Conservation (phyloP, 106 monocot genomes). For the Acorus gramineus region DNA sequence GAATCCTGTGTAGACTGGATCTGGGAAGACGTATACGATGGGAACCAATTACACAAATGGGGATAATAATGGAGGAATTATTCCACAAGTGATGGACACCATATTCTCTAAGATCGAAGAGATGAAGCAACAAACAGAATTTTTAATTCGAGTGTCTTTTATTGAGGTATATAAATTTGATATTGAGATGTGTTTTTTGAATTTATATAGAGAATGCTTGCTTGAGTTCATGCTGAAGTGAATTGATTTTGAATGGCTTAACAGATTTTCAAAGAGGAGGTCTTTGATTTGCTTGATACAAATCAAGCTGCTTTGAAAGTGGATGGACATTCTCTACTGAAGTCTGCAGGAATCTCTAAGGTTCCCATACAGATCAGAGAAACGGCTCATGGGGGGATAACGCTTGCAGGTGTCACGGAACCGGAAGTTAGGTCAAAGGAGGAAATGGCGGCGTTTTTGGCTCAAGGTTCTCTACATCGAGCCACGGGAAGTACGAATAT, state of each 20-base stretch:
- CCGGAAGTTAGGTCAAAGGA: constrained; percentile 78
- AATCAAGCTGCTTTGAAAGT: constrained; percentile 26
- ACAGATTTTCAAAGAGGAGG: constrained; percentile 99
- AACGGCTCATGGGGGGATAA: constrained; percentile 85
- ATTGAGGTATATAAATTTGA: constrained; percentile 46
- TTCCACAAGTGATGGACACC: constrained; percentile 73
- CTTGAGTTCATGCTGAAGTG: no score
- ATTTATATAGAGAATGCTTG: no score
- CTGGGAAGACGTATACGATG: constrained; percentile 99
- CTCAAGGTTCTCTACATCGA: constrained; percentile 74
- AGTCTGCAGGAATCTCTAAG: constrained; percentile 34
- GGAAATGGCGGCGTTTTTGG: constrained; percentile 80
- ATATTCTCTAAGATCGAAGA: constrained; percentile 58
- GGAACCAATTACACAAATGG: constrained; percentile 81
- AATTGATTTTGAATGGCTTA: background rate
- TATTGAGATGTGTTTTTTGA: background rate
- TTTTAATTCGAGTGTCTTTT: constrained; percentile 84
- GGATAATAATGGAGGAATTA: constrained; percentile 40
- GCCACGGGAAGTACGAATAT: constrained; percentile 96
- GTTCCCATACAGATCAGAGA: constrained; percentile 96
- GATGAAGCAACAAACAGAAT: constrained; percentile 45
- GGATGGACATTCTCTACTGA: constrained; percentile 30
- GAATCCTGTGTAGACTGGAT: constrained; percentile 60
- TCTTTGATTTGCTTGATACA: constrained; percentile 83
- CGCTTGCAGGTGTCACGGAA: constrained; percentile 82